Evolutionary conservation across 2,329 filamentous ascomycete genomes (phyloP).

Genomic region (Pezicula radicicola): DNA sequence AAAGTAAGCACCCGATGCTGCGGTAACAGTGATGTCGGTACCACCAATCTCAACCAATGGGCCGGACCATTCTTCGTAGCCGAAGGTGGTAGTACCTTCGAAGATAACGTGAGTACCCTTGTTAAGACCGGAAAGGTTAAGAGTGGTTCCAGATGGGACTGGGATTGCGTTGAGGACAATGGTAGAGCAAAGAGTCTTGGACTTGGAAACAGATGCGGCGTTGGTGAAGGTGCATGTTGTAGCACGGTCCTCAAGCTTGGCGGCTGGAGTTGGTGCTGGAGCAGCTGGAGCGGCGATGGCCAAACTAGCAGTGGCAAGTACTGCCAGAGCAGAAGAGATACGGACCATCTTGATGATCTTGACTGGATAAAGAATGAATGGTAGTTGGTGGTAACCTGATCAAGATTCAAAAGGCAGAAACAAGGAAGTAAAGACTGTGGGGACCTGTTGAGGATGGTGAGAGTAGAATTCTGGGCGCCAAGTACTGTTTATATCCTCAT

Average conservation of each 20-base stretch:
- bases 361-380: neutral
- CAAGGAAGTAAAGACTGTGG: neutral
- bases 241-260: constrained; percentile 14
- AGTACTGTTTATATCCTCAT: neutral
- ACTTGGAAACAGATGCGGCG: constrained; percentile 42
- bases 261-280: constrained; percentile 6
- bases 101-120: constrained; percentile 44
- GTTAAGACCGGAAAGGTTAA: constrained; percentile 41
- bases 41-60: constrained; percentile 61
- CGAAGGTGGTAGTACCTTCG: constrained; percentile 62
- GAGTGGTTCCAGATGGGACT: constrained; percentile 56
- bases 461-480: neutral
- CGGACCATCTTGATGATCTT: neutral
- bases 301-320: neutral
- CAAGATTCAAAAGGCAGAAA: neutral
- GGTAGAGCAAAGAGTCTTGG: constrained; percentile 48
- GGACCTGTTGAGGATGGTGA: neutral
- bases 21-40: constrained; percentile 48
- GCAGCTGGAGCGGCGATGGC: constrained; percentile 2
- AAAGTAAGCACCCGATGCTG: constrained; percentile 48
- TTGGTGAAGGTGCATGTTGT: constrained; percentile 49
- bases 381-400: neutral
- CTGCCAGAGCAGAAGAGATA: neutral
- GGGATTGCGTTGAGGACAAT: constrained; percentile 50
- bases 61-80: constrained; percentile 61